Base-by-base conservation (phyloP, 1,284 basidiomycete genomes). In the Naganishia albida region DNA sequence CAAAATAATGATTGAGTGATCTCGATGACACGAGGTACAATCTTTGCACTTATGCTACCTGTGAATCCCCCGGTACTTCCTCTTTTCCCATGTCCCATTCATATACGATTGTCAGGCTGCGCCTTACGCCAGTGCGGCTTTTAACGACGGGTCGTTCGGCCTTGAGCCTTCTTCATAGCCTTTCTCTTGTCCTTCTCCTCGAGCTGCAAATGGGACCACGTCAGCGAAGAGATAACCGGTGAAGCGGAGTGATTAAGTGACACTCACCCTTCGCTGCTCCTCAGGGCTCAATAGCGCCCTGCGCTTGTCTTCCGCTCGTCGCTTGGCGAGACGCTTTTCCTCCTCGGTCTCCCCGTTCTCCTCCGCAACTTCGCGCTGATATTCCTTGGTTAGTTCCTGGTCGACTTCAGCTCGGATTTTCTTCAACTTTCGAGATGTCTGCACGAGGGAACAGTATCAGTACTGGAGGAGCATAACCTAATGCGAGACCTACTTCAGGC, bases 141-240 rank as follows among this genome's bases (percentile, higher is more conserved):
- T 42, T 40, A 60, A 23, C 57, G 57, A 40, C 57, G 57, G 20
- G 38, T 46, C 13, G 46, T 50, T 50, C 57, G 57, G 62, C 83
- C 84, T 73, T 89, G 88, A 44, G 83, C 81, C 77, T 89, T 90
- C 69, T 84, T 84, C 66, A 89, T 67, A 28, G 81, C 78, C 42
- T 86, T 86, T 76, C 89, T 91, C 68, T 86, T 86, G 72, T 89
- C 89, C 69, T 87, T 86, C 63, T 90, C 89, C 66, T 89, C 80
- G 68, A 84, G 80, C 86, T 88, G 69, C 6, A 48, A 15, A 56
- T 12, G 69, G 59, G 52, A n/a, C 40, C 7, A 15, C 26, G 28
- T 44, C 23, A 62, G 59, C 28, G 16, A 10, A 20, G 15, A 15
- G 3, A 52, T 55, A 16, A 30, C 18, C 12, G 15, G 26, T 15